These are phyloP conservation scores for Glomus cerebriforme DNA, from an alignment of 192 early-diverging fungal species.

Conservation along the genomic window DNA sequence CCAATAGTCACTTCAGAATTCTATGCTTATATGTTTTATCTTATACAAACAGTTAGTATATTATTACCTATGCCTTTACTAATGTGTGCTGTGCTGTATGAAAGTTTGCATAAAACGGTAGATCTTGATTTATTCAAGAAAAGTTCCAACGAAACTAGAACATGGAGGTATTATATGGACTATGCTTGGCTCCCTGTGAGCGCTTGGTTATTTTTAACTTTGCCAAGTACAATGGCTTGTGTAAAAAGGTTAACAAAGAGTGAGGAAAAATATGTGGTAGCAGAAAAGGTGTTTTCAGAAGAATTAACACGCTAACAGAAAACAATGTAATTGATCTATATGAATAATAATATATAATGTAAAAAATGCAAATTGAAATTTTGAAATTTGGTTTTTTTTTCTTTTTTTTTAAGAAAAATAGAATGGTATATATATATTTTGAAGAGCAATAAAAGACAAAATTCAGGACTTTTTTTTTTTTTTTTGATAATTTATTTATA, in stretches of 20 bases:
- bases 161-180: slow-evolving; percentile 40
- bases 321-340: neutral
- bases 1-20: slow-evolving; percentile 46
- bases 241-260: slow-evolving; percentile 39
- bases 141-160: slow-evolving; percentile 38
- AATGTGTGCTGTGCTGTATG: slow-evolving; percentile 45
- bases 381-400: neutral
- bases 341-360: no score
- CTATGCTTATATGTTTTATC: slow-evolving; percentile 40
- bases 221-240: slow-evolving; percentile 50
- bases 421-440: no score
- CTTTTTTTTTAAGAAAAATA: neutral
- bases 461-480: no score
- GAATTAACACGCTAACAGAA: neutral
- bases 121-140: slow-evolving; percentile 48
- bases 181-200: slow-evolving; percentile 47
- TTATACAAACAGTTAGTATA: slow-evolving; percentile 46
- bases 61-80: slow-evolving; percentile 48
- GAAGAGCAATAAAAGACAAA: no score
- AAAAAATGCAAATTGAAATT: no score
- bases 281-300: slow-evolving; percentile 41
- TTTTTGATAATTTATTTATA: no score
- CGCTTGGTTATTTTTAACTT: slow-evolving; percentile 55
- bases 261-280: slow-evolving; percentile 45
- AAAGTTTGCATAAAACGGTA: slow-evolving; percentile 45